phyloP scores from a whole-genome alignment of 1,284 basidiomycete genomes.

The Ustilago esculenta region DNA sequence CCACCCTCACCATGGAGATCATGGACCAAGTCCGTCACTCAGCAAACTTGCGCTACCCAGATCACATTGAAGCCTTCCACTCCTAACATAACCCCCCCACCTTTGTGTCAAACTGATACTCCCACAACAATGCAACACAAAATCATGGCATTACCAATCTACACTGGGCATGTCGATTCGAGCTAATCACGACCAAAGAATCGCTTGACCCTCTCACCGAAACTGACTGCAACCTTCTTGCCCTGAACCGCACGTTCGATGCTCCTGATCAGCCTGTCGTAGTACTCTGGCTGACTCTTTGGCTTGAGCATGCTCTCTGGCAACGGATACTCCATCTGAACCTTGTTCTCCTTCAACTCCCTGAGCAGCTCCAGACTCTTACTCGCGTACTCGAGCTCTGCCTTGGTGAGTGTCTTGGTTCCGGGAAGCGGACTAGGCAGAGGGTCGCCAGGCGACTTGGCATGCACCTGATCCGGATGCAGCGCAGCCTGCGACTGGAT shows the following conservation, averaged over 20 bases:
- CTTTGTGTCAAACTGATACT: too few species aligned
- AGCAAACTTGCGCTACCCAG: constrained; percentile 32
- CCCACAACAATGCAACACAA: too few species aligned
- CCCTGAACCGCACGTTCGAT: constrained; percentile 49
- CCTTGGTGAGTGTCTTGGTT: constrained; percentile 15
- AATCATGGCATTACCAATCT: too few species aligned
- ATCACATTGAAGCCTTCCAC: constrained; percentile 26
- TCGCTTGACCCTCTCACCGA: constrained; percentile 39
- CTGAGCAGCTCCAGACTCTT: constrained; percentile 36
- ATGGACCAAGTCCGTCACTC: constrained; percentile 50
- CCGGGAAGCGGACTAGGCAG: constrained; percentile 17
- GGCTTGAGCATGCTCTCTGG: constrained; percentile 52
- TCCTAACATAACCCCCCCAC: too few species aligned
- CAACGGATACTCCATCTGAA: constrained; percentile 38
- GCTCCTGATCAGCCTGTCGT: constrained; percentile 44
- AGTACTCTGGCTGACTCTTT: constrained; percentile 54
- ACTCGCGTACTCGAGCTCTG: constrained; percentile 41
- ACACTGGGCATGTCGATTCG: too few species aligned
- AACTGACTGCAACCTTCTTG: constrained; percentile 30
- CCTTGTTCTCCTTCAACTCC: constrained; percentile 46
- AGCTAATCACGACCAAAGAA: constrained; percentile 50
- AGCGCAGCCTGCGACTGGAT: constrained; percentile 27
- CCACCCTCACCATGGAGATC: constrained; percentile 47
- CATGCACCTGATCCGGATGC: constrained; percentile 27
- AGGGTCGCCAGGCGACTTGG: constrained; percentile 3